Conservation (phyloP, 2,329 filamentous ascomycete genomes). For the Lizonia empirigonia region DNA sequence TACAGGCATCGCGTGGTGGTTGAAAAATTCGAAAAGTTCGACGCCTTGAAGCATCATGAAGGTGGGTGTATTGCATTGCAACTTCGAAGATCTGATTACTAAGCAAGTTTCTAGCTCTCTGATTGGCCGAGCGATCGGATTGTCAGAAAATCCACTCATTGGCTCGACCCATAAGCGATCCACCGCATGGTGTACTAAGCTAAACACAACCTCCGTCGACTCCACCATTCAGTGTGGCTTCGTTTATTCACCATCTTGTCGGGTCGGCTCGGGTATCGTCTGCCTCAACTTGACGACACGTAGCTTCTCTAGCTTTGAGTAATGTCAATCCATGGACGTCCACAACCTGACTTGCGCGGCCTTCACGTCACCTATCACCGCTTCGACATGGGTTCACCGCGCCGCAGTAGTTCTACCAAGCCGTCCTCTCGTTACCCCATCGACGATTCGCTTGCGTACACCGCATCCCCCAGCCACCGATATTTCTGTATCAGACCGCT, state of each 20-base stretch:
- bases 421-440: not conserved
- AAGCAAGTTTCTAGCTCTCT: too few relatives aligned
- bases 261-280: not conserved
- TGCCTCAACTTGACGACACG: not conserved
- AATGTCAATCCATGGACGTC: not conserved
- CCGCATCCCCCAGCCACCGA: not conserved
- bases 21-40: too few relatives aligned
- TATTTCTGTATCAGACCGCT: not conserved
- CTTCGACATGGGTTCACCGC: not conserved
- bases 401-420: not conserved
- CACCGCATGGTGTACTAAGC: too few relatives aligned
- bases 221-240: constrained; percentile 3
- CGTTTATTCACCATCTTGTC: not conserved
- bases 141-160: too few relatives aligned
- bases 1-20: too few relatives aligned
- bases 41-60: too few relatives aligned
- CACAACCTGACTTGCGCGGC: not conserved
- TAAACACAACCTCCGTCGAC: not conserved
- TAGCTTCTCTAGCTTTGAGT: constrained; percentile 6
- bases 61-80: too few relatives aligned
- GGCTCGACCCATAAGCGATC: too few relatives aligned
- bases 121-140: too few relatives aligned
- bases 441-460: not conserved
- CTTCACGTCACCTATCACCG: not conserved
- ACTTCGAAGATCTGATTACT: too few relatives aligned